Percentiles rank a stretch among this genome's conserved stretches.
Conservation (phyloP, 371 early-diverging fungal genomes). For the Dinochytrium kinnereticum region DNA sequence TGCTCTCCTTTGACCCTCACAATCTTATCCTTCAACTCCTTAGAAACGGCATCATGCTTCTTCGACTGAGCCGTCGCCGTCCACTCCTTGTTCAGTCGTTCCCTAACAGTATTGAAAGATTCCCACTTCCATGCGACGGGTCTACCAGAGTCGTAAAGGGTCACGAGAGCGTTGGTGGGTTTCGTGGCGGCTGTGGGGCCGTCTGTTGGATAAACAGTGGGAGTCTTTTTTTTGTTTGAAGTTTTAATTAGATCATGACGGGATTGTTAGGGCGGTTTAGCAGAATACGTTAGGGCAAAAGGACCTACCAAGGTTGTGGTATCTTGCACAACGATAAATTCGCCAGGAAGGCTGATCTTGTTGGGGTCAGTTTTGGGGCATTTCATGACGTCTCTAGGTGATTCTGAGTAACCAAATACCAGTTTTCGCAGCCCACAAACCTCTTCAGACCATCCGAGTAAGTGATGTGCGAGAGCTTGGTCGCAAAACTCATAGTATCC, state of each 20-base stretch:
- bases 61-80: constrained; percentile 38
- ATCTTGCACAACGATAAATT: constrained; percentile 59
- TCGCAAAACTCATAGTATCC: constrained; percentile 84
- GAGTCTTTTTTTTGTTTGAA: no score
- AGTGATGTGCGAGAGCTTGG: constrained; percentile 70
- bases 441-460: constrained; percentile 63
- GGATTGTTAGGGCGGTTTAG: no score
- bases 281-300: no score
- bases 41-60: constrained; percentile 36
- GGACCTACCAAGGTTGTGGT: constrained; percentile 40
- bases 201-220: constrained; percentile 18
- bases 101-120: constrained; percentile 55
- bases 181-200: constrained; percentile 30
- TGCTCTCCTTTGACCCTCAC: constrained; percentile 12
- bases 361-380: constrained; percentile 69
- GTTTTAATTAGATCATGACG: no score
- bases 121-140: constrained; percentile 49
- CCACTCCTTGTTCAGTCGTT: constrained; percentile 60
- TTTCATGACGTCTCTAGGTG: constrained; percentile 76
- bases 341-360: constrained; percentile 79
- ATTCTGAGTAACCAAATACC: background rate
- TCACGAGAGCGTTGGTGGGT: constrained; percentile 44
- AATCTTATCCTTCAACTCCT: constrained; percentile 37
- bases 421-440: constrained; percentile 21
- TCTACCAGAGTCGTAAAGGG: constrained; percentile 59